Evolutionary conservation across 352 stramenopile genomes (phyloP).

Genomic region (Blastocystis hominis): DNA sequence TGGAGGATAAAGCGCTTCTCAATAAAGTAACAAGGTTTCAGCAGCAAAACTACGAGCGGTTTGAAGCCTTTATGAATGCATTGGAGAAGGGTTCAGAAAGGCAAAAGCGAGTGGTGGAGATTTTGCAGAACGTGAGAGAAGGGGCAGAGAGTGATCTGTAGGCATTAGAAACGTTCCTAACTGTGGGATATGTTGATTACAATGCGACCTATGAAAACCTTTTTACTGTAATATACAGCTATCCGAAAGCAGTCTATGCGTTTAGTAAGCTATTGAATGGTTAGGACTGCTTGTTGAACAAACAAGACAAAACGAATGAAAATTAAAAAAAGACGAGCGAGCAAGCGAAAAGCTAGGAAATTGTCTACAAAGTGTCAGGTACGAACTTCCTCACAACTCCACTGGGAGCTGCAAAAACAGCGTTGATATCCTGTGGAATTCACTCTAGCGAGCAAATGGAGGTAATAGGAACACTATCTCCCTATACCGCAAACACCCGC

Average conservation of each 20-base stretch:
- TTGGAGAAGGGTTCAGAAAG: neutral
- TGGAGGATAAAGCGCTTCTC: neutral
- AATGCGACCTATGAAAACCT: neutral
- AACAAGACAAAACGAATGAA: neutral
- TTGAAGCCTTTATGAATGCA: conserved; percentile 2
- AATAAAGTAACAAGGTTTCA: neutral
- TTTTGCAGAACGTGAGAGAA: neutral
- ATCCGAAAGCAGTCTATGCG: neutral
- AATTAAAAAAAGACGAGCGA: neutral
- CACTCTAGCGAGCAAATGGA: conserved; percentile 40
- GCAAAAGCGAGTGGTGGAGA: neutral
- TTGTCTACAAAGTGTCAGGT: conserved; percentile 48
- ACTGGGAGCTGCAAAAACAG: conserved; percentile 41
- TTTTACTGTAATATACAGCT: conserved; percentile 25
- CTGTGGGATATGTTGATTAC: conserved; percentile 11
- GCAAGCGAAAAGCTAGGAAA: neutral
- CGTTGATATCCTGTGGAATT: conserved; percentile 41
- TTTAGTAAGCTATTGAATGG: conserved; percentile 14
- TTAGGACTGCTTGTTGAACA: neutral
- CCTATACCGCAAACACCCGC: conserved; percentile 14
- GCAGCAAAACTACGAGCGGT: neutral
- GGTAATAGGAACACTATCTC: conserved; percentile 9
- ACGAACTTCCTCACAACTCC: conserved; percentile 52
- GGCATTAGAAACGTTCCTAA: neutral
- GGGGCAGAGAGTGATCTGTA: neutral